Evolutionary conservation across 2,329 filamentous ascomycete species (phyloP), one percentile per base, ranked within the genome.

Genomic region (Albifimbria verrucaria): DNA sequence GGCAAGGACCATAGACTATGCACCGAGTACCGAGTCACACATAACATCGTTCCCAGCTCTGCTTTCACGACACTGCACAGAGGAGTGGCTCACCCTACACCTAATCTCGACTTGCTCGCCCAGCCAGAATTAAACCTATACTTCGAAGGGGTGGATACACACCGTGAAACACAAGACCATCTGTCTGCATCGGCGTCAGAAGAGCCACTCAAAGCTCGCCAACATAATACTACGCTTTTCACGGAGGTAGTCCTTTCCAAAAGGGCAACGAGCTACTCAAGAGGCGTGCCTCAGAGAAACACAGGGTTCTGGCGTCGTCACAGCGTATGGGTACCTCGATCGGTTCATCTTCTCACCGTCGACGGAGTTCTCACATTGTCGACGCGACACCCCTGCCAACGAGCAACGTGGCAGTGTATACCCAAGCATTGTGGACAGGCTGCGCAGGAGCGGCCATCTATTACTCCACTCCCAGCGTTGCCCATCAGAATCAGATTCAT

Each of bases 21-120:
- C 52, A 25, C 50, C 58, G 4, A 61, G 56, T 23, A 52, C 58
- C 26, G 56, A 58, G 7, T 59, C 62, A 18, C 60, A 60, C n/a
- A 68, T 72, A 6, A 68, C 63, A 2, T 72, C 66, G 10, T 73
- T 72, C 48, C 68, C 68, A 12, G 59, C 62, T 22, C 59, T 73
- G 9, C 57, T 55, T 10, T 60, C 64, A 10, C 64, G 69, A 5
- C 63, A 67, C 9, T 66, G 62, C 41, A 72, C 69, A 1, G 53
- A 58, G 10, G 70, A 72, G 5, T 69, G 66, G 66, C 44, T 63
- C n/a, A 65, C 55, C 61, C 67, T 2, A 59, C 60, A 2, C 49
- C 50, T 1, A 55, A 57, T 1, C 47, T 62, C 18, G 55, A 51
- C 3, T 25, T 39, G 17, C 9, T 24, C 11, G 23, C 42, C 12